Conservation (phyloP, 129 eudicot species). For the Oenanthe sinensis region DNA sequence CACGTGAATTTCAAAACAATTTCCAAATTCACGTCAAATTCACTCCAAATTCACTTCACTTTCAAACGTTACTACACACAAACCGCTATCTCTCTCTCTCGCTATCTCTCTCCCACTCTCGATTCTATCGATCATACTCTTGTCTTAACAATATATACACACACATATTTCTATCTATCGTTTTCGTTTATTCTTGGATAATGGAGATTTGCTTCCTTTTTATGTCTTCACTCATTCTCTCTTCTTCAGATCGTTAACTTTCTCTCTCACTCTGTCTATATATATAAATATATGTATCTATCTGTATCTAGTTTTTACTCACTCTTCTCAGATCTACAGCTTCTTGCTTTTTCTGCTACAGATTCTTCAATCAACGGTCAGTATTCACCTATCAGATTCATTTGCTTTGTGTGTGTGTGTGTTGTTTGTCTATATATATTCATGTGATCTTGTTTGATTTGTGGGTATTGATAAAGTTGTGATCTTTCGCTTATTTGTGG, state of each 20-base stretch:
- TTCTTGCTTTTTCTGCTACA: background rate
- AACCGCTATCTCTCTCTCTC: slow-evolving; percentile 3
- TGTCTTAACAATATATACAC: background rate
- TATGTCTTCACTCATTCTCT: background rate
- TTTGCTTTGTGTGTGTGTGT: background rate
- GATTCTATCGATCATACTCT: slow-evolving; percentile 1
- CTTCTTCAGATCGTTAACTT: background rate
- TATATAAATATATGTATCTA: background rate
- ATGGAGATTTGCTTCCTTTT: slow-evolving; percentile 20
- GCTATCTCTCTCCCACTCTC: background rate
- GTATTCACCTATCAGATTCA: background rate
- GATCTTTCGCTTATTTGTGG: background rate
- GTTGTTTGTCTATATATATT: background rate
- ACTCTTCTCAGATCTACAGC: slow-evolving; percentile 4
- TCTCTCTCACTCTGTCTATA: background rate
- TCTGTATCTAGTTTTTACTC: background rate
- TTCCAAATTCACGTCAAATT: background rate
- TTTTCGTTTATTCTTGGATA: background rate
- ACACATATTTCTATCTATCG: background rate
- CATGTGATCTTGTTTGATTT: background rate
- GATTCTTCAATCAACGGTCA: background rate
- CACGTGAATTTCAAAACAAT: slow-evolving; percentile 11
- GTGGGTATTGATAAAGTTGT: background rate
- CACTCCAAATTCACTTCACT: slow-evolving; percentile 7
- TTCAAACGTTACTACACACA: slow-evolving; percentile 13